phyloP scores from a whole-genome alignment of 768 basidiomycete species.

The Pulveroboletus frians region DNA sequence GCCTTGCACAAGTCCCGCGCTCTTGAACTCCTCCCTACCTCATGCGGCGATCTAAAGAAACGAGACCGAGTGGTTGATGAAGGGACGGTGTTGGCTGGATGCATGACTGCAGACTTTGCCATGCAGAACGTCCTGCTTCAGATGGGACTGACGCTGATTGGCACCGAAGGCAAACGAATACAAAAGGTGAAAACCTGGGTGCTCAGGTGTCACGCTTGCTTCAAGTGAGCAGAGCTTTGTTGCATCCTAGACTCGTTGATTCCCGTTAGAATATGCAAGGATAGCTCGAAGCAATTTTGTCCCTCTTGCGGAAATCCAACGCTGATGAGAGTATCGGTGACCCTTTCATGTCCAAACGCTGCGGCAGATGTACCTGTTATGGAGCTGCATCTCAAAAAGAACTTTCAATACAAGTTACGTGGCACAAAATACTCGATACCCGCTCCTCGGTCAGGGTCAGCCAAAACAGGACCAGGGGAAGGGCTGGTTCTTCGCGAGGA shows the following conservation, averaged over 20 bases:
- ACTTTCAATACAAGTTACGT: conserved; percentile 90
- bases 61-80: conserved; percentile 35
- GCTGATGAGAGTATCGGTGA: conserved; percentile 85
- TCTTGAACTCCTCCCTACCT: conserved; percentile 70
- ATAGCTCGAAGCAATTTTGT: conserved; percentile 91
- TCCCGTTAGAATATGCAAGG: conserved; percentile 80
- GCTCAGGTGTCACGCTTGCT: conserved; percentile 94
- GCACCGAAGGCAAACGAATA: conserved; percentile 86
- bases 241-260: neutral
- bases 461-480: conserved; percentile 76
- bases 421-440: conserved; percentile 94
- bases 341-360: conserved; percentile 64
- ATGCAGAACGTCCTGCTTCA: conserved; percentile 98
- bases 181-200: conserved; percentile 94
- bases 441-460: conserved; percentile 79
- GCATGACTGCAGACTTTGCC: conserved; percentile 98
- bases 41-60: conserved; percentile 28
- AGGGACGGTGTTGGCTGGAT: conserved; percentile 60
- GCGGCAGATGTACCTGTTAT: conserved; percentile 58
- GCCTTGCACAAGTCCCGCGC: conserved; percentile 82
- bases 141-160: conserved; percentile 87
- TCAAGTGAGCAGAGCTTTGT: conserved; percentile 66
- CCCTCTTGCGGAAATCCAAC: conserved; percentile 95
- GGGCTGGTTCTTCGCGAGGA: conserved; percentile 91
- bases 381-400: conserved; percentile 90